Percentiles rank a stretch among this genome's conserved stretches.
These are phyloP conservation scores for Prunus campanulata DNA, from an alignment of 306 rosid species.

Conservation along the genomic window DNA sequence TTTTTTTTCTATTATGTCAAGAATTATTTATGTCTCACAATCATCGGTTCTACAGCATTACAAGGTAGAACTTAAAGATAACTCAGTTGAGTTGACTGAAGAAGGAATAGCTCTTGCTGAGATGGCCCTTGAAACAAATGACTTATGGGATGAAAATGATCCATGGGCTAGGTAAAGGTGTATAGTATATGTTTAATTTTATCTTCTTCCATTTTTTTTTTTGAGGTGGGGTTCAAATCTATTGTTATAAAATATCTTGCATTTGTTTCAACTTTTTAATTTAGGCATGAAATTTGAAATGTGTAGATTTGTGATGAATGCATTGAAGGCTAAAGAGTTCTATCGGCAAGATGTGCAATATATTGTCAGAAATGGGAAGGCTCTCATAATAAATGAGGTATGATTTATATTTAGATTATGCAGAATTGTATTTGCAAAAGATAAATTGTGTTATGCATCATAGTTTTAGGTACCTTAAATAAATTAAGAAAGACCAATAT, in stretches of 20 bases:
- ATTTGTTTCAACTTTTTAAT: conserved; percentile 1
- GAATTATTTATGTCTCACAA: neutral
- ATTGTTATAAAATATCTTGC: too few relatives aligned
- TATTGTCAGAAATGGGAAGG: conserved; percentile 91
- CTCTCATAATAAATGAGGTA: conserved; percentile 97
- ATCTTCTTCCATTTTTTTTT: neutral
- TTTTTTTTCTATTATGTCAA: neutral
- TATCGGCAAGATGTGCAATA: conserved; percentile 88
- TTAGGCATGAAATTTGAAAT: conserved; percentile 31
- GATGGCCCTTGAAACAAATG: conserved; percentile 89
- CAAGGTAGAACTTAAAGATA: conserved; percentile 83
- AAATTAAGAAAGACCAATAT: neutral
- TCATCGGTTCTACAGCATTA: conserved; percentile 65
- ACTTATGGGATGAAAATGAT: conserved; percentile 98
- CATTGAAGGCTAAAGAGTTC: conserved; percentile 93
- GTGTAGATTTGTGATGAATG: conserved; percentile 94
- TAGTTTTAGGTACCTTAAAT: neutral
- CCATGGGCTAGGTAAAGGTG: conserved; percentile 91
- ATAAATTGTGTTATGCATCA: neutral
- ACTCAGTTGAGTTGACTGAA: conserved; percentile 90
- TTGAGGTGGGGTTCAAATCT: neutral
- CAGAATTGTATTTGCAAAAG: neutral
- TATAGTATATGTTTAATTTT: neutral
- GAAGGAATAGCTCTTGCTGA: conserved; percentile 97
- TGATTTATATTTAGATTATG: neutral